Evolutionary conservation across 163 green algal genomes (phyloP).

Genomic region (Chlamydomonas reinhardtii): DNA sequence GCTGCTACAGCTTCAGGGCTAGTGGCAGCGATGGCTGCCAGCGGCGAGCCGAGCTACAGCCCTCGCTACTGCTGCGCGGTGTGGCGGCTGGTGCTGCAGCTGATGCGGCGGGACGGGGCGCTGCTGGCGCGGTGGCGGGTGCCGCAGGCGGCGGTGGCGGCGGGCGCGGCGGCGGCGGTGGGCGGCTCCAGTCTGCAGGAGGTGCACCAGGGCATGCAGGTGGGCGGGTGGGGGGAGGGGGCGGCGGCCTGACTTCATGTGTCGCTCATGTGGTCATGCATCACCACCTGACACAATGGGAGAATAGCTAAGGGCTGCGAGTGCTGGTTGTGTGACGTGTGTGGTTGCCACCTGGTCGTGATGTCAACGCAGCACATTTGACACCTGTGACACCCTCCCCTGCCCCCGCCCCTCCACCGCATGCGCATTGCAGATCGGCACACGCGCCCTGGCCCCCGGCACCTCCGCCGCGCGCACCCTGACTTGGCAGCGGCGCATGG

Average conservation of each 20-base stretch:
- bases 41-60: background rate
- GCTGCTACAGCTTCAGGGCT: no score
- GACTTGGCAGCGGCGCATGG: constrained; percentile 14
- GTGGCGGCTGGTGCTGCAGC: constrained; percentile 44
- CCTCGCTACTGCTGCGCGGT: constrained; percentile 17
- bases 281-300: no score
- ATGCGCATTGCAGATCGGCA: constrained; percentile 2
- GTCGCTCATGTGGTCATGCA: no score
- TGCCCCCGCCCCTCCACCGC: no score
- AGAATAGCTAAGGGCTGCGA: no score
- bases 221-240: background rate
- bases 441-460: constrained; percentile 23
- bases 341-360: no score
- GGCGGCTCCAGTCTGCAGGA: background rate
- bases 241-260: no score
- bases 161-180: no score
- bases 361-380: no score
- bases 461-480: background rate
- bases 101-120: constrained; percentile 14
- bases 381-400: no score
- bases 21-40: background rate
- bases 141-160: background rate
- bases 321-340: no score
- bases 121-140: background rate
- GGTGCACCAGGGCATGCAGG: constrained; percentile 12